These are phyloP conservation scores for Choiromyces venosus DNA, from an alignment of 495 filamentous ascomycete species.

Conservation along the genomic window DNA sequence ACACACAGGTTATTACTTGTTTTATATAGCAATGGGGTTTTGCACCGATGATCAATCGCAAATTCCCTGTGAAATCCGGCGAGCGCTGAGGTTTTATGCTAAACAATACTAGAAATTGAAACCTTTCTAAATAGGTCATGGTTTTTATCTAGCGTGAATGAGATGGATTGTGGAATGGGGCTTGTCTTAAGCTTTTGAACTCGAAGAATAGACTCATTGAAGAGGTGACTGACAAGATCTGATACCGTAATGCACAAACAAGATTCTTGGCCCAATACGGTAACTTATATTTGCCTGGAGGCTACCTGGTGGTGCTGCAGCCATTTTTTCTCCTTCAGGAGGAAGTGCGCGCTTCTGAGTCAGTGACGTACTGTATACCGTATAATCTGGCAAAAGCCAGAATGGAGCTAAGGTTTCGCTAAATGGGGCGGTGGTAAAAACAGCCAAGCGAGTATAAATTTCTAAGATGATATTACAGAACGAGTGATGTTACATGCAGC, in stretches of 20 bases:
- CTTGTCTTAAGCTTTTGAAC: background rate
- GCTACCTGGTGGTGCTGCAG: too few relatives aligned
- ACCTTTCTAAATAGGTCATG: background rate
- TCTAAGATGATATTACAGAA: background rate
- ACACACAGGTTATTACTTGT: too few relatives aligned
- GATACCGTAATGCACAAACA: too few relatives aligned
- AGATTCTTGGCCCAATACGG: too few relatives aligned
- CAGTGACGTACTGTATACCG: background rate
- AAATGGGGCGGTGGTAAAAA: background rate
- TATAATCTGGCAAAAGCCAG: background rate
- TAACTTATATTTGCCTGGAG: too few relatives aligned
- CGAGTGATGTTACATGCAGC: background rate
- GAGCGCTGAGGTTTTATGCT: background rate
- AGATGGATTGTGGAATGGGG: background rate
- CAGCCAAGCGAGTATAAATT: too few relatives aligned
- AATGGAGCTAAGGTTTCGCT: background rate
- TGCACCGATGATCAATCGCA: background rate
- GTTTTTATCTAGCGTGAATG: background rate
- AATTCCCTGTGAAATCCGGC: too few relatives aligned
- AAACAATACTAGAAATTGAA: background rate
- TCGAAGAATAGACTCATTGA: background rate
- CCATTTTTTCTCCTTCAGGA: background rate
- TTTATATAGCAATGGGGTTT: background rate
- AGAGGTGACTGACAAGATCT: too few relatives aligned
- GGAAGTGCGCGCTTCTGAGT: background rate